A percentile compares a stretch with the other conserved stretches of the same genome.
Evolutionary conservation across 441 rosid species (phyloP).

Genomic region (Viola pubescens): DNA sequence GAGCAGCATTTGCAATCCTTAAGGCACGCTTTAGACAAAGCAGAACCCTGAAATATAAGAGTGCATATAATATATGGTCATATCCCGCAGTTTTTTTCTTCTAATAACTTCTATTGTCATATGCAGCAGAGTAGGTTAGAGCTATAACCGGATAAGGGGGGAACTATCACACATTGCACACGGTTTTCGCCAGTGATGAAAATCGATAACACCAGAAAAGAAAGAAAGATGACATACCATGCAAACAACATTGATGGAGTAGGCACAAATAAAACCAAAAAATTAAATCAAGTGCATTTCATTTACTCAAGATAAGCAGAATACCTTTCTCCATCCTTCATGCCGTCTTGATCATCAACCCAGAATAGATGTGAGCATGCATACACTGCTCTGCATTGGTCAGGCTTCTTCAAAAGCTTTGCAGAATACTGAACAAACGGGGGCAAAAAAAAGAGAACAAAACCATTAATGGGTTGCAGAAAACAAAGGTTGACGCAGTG

Average conservation of each 20-base stretch:
- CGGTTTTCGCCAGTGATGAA: background rate
- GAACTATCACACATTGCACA: background rate
- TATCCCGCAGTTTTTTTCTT: too few species aligned
- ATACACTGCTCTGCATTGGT: constrained; percentile 96
- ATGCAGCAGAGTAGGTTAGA: background rate
- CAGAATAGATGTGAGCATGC: constrained; percentile 95
- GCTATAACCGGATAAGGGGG: background rate
- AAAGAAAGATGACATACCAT: background rate
- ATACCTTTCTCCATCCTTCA: constrained; percentile 94
- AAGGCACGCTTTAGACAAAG: constrained; percentile 90
- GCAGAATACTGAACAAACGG: constrained; percentile 74
- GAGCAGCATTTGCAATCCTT: constrained; percentile 92
- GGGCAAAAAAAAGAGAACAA: constrained; percentile 11
- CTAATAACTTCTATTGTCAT: background rate
- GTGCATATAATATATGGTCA: background rate
- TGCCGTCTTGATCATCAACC: constrained; percentile 73
- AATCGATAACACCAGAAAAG: background rate
- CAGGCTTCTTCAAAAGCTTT: constrained; percentile 92
- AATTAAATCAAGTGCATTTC: background rate
- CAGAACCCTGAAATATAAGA: constrained; percentile 48
- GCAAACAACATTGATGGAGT: background rate
- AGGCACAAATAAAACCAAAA: background rate
- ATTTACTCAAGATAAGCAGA: background rate
- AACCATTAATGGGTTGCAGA: background rate
- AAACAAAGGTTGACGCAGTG: background rate